phyloP scores from a whole-genome alignment of 2,329 filamentous ascomycete species.

The Pseudonectria buxi region DNA sequence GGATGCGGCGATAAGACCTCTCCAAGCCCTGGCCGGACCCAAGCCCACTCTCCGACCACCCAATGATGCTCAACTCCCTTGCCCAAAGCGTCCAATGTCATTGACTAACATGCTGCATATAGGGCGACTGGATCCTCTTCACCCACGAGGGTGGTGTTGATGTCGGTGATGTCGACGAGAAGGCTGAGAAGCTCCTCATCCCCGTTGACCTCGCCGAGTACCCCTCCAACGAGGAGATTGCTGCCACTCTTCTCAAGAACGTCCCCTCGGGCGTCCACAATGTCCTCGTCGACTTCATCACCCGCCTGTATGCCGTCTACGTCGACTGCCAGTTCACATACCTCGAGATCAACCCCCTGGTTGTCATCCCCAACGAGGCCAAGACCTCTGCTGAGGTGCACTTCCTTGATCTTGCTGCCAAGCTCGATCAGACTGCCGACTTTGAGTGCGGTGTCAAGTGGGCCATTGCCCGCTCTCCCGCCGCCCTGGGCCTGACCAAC shows the following conservation, averaged over 20 bases:
- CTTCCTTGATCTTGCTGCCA: constrained; percentile 97
- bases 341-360: constrained; percentile 98
- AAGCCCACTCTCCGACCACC: constrained; percentile 10
- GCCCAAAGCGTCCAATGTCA: constrained; percentile 3
- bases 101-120: constrained; percentile 21
- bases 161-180: constrained; percentile 96
- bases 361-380: constrained; percentile 91
- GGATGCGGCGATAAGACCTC: constrained; percentile 29
- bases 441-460: constrained; percentile 99
- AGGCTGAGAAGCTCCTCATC: constrained; percentile 97
- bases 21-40: constrained; percentile 11
- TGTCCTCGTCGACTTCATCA: constrained; percentile 98
- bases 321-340: constrained; percentile 99
- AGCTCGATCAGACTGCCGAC: constrained; percentile 98
- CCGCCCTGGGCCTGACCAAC: constrained; percentile 75
- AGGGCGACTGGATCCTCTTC: constrained; percentile 99
- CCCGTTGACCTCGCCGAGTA: constrained; percentile 92
- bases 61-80: constrained; percentile 7
- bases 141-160: constrained; percentile 99
- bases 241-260: constrained; percentile 76
- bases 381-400: constrained; percentile 89
- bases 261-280: constrained; percentile 95
- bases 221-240: constrained; percentile 93
- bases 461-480: constrained; percentile 88
- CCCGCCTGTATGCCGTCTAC: constrained; percentile 95